These are phyloP conservation scores for Dendryphion nanum DNA, from an alignment of 2,329 filamentous ascomycete species.

Conservation along the genomic window DNA sequence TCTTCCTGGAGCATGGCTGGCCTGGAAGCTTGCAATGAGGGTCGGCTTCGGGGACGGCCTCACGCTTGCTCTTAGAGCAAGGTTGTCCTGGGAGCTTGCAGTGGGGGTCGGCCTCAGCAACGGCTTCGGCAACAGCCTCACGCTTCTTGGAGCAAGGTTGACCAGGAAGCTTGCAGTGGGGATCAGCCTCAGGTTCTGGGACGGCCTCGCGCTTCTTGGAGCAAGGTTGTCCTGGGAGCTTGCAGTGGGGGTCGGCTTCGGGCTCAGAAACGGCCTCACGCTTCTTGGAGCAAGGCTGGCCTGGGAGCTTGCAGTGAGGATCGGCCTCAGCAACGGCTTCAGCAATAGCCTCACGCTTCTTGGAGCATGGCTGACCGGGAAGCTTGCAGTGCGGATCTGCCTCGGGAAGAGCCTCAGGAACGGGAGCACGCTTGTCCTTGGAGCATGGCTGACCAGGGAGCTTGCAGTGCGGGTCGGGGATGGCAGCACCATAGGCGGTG, in stretches of 20 bases:
- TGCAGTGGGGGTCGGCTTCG: conserved; percentile 7
- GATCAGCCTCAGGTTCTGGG: conserved; percentile 6
- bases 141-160: conserved; percentile 27
- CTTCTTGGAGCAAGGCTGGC: conserved; percentile 27
- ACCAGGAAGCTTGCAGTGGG: conserved; percentile 18
- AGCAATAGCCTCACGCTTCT: conserved; percentile 24
- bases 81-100: conserved; percentile 17
- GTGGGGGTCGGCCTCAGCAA: conserved; percentile 9
- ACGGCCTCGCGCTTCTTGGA: conserved; percentile 7
- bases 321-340: conserved; percentile 24
- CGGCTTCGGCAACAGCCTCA: conserved; percentile 23
- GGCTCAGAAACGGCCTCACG: conserved; percentile 33
- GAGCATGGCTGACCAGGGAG: conserved; percentile 23
- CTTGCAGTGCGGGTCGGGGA: conserved; percentile 32
- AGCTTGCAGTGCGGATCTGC: conserved; percentile 31
- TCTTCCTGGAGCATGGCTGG: conserved; percentile 13
- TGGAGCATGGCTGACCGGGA: conserved; percentile 23
- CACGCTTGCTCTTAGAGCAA: conserved; percentile 13
- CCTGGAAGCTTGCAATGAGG: conserved; percentile 7
- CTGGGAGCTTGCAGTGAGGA: conserved; percentile 19
- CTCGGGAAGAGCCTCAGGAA: conserved; percentile 17
- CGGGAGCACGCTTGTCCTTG: conserved; percentile 27
- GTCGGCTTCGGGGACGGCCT: conserved; percentile 1
- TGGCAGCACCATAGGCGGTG: conserved; percentile 40
- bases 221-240: conserved; percentile 17